Base-by-base conservation (phyloP, 192 early-diverging fungal species). In the Diversispora epigaea region DNA sequence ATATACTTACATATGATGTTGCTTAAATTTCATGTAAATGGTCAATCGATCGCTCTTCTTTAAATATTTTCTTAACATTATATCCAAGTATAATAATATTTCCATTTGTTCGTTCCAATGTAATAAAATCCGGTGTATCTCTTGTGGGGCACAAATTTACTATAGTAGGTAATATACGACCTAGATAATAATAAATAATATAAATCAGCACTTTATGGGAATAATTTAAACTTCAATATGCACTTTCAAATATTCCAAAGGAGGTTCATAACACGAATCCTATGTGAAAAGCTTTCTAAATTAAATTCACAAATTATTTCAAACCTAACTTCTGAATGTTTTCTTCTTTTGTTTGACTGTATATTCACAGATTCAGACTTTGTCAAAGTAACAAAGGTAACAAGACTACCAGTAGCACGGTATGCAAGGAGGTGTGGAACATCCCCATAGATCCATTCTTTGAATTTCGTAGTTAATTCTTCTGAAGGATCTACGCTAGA, bases 151-250 rank as follows among this genome's bases (percentile, higher is more conserved):
- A 72, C 0, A 60, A n/a, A 47, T 61, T 44, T 15, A 72, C 55
- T 61, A 72, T 72, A 43, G 46, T 47, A 43, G 45, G 71, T 46
- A 72, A 72, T 68, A 68, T 19, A 25, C 70, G 70, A 72, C 70
- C 56, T 72, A 72, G 61, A 72, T 58, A 72, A 60, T n/a, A n/a
- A n/a, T n/a, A 17, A 57, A 72, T 47, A 21, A 1, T 21, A 45
- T 56, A 45, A 60, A 60, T 61, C 45, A 72, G 43, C 7, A 61
- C 61, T 72, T 47, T 45, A n/a, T 14, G 25, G 19, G 14, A 72
- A 60, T 14, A 45, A 44, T 72, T 60, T 17, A 72, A 72, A 43
- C 0, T n/a, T 8, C 56, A 60, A 60, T 60, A 60, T 60, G 10
- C 44, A 72, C 71, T 72, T 22, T 60, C 57, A 72, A 17, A 72